Percentiles rank a stretch among this genome's conserved stretches.
phyloP scores from a whole-genome alignment of 2,329 filamentous ascomycete genomes.

The Colletotrichum sublineola region DNA sequence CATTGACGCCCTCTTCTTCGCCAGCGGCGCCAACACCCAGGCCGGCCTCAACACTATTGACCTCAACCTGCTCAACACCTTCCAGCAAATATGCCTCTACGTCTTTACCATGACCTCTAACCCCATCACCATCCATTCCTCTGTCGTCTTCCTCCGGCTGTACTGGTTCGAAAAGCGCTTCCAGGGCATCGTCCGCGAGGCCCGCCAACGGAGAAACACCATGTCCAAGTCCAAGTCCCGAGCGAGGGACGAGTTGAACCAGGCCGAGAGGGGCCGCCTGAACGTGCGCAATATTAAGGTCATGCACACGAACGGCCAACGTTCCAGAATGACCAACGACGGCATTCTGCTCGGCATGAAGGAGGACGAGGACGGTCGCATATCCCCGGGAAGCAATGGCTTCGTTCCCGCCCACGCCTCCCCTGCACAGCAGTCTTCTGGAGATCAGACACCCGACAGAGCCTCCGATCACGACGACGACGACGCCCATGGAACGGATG shows the following conservation, averaged over 20 bases:
- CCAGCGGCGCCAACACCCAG: conserved; percentile 88
- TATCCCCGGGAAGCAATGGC: conserved; percentile 42
- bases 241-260: conserved; percentile 57
- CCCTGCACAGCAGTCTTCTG: conserved; percentile 8
- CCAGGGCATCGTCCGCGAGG: conserved; percentile 83
- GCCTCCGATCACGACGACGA: conserved; percentile 17
- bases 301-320: conserved; percentile 68
- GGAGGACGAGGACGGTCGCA: conserved; percentile 49
- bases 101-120: conserved; percentile 80
- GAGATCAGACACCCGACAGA: conserved; percentile 31
- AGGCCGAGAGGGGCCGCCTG: conserved; percentile 66
- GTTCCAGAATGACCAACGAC: conserved; percentile 72
- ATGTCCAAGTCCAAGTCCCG: conserved; percentile 73
- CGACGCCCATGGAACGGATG: conserved; percentile 12
- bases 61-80: conserved; percentile 75
- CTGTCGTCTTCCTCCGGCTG: conserved; percentile 90
- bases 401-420: conserved; percentile 31
- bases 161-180: conserved; percentile 99
- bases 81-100: conserved; percentile 81
- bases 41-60: conserved; percentile 89
- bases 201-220: conserved; percentile 74
- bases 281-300: conserved; percentile 75
- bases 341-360: conserved; percentile 64
- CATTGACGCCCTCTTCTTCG: conserved; percentile 90
- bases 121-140: conserved; percentile 86